phyloP scores from a whole-genome alignment of 192 early-diverging fungal genomes.

The Umbelopsis ramanniana region DNA sequence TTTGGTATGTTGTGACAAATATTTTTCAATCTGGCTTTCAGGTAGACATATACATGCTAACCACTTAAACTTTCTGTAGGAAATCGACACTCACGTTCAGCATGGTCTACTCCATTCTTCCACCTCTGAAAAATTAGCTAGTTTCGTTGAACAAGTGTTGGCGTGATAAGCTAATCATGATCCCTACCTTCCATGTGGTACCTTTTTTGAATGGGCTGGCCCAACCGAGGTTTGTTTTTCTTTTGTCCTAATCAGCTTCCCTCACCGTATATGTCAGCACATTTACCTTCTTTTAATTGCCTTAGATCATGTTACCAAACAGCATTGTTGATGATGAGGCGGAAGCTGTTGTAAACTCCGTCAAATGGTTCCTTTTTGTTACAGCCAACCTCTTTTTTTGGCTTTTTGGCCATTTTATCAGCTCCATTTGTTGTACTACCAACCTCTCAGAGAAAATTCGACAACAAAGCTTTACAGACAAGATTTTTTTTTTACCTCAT shows the following conservation, averaged over 20 bases:
- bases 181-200: neutral
- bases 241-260: neutral
- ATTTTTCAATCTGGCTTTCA: neutral
- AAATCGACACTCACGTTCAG: constrained; percentile 38
- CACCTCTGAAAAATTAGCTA: constrained; percentile 26
- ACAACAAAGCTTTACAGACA: neutral
- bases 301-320: constrained; percentile 10
- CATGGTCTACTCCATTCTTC: constrained; percentile 30
- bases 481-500: neutral
- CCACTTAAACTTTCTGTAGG: constrained; percentile 14
- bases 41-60: neutral
- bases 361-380: neutral
- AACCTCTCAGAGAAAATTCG: neutral
- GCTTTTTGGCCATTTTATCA: neutral
- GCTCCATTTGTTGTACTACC: neutral
- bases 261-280: neutral
- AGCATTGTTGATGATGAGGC: neutral
- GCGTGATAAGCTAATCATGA: neutral
- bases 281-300: neutral
- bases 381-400: neutral
- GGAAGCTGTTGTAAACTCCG: neutral
- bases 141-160: constrained; percentile 28
- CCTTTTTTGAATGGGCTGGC: neutral
- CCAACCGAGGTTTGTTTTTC: constrained; percentile 10
- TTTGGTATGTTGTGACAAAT: constrained; percentile 12